Base-by-base conservation (phyloP, 306 rosid genomes). In the Cucurbita ficifolia region DNA sequence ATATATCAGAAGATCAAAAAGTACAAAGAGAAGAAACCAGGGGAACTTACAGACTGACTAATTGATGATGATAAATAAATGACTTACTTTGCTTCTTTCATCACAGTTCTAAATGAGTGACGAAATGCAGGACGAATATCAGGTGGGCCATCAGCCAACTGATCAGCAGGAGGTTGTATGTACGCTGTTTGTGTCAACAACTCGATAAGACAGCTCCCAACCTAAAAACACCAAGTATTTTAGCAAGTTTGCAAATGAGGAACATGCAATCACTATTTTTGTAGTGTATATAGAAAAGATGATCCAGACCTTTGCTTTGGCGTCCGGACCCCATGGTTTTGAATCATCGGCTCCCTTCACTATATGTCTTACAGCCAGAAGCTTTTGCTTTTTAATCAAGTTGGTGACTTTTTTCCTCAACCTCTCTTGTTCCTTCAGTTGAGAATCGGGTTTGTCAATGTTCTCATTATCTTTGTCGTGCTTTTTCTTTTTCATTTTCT, bases 191-290 rank as follows among this genome's bases (percentile, higher is more conserved):
- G 88, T 73, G 72, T 72, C 84, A 91, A 79, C 76, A 94, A 81
- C 82, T 94, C 96, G 79, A 94, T 79, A 75, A 94, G 83, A 73
- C 90, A 92, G 83, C 96, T 91, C 71, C 97, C 99, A 42, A 94
- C 92, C 99, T 94, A 87, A 71, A 73, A 76, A 64, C 36, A 50
- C 42, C 10, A 54, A 48, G 50, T 57, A 39, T 73, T 53, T 70
- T 38, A 76, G 57, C 21, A 69, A 69, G 11, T 19, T 11, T 57
- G 65, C 76, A 74, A 62, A 69, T 48, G 19, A 79, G 18, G 6
- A 61, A 60, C 76, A 70, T 56, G 75, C 61, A 48, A n/a, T 59
- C 75, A 55, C 81, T 39, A 0, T 16, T 52, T 69, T 51, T 46
- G 62, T 69, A 38, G 75, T 6, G 43, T 74, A 62, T 49, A 60